Conservation (phyloP, 2,329 filamentous ascomycete genomes). For the Decorospora gaudefroyi region DNA sequence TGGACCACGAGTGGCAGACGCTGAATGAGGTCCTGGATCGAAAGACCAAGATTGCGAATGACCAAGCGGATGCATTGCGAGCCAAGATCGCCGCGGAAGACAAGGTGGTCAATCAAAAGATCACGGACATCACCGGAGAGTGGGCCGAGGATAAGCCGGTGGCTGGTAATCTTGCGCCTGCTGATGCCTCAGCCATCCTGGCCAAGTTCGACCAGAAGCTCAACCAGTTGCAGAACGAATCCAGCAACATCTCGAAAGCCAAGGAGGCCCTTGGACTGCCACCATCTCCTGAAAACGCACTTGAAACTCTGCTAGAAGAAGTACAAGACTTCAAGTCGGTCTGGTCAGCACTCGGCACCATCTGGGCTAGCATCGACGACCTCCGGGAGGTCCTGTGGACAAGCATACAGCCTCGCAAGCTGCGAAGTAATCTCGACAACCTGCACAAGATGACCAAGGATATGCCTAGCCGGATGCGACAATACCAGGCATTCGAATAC, state of each 20-base stretch:
- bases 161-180: constrained; percentile 88
- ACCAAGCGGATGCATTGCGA: constrained; percentile 91
- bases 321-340: constrained; percentile 99
- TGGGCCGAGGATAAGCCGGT: constrained; percentile 98
- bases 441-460: constrained; percentile 98
- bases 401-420: constrained; percentile 91
- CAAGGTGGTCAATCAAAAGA: constrained; percentile 85
- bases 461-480: constrained; percentile 98
- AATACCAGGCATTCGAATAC: constrained; percentile 99
- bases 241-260: constrained; percentile 91
- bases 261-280: constrained; percentile 96
- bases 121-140: constrained; percentile 77
- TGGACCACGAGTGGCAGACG: constrained; percentile 93
- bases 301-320: constrained; percentile 87
- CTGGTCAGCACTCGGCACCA: constrained; percentile 92
- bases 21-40: constrained; percentile 89
- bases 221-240: constrained; percentile 81
- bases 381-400: constrained; percentile 92
- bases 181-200: constrained; percentile 82
- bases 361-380: constrained; percentile 95
- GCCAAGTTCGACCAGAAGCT: constrained; percentile 82
- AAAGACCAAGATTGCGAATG: constrained; percentile 93
- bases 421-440: constrained; percentile 84
- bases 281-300: constrained; percentile 75
- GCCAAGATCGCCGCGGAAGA: constrained; percentile 96